Evolutionary conservation across 805 yeast species (phyloP).

Genomic region (Sugiyamaella smithiae): DNA sequence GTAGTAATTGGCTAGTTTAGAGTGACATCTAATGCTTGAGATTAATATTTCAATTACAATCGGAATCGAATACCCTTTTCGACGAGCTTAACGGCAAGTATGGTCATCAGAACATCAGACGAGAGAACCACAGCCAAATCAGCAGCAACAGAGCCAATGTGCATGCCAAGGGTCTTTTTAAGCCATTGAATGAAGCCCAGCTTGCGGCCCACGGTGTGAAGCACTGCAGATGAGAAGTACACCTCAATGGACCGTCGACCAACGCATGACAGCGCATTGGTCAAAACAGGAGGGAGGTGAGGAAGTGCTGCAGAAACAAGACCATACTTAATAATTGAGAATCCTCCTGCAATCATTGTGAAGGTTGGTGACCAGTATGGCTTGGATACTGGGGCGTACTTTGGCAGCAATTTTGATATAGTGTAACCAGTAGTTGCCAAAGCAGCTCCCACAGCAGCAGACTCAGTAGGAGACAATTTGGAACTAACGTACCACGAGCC

Average conservation of each 20-base stretch:
- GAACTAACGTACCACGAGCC: conserved; percentile 34
- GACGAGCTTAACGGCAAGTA: conserved; percentile 20
- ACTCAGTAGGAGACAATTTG: conserved; percentile 24
- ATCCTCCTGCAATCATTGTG: conserved; percentile 34
- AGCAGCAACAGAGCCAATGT: conserved; percentile 19
- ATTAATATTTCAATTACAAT: no score
- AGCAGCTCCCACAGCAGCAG: conserved; percentile 28
- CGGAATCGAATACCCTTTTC: conserved; percentile 17
- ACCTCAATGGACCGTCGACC: conserved; percentile 35
- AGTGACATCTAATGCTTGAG: no score
- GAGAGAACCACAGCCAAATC: conserved; percentile 17
- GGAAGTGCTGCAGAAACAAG: conserved; percentile 25
- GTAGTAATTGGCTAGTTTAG: no score
- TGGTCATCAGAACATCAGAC: conserved; percentile 23
- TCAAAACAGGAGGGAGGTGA: conserved; percentile 27
- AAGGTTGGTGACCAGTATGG: conserved; percentile 39
- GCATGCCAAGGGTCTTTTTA: conserved; percentile 10
- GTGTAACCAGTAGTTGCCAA: conserved; percentile 28
- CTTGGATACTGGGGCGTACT: conserved; percentile 34
- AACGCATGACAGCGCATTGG: conserved; percentile 23
- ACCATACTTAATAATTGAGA: conserved; percentile 32
- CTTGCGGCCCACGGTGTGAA: conserved; percentile 18
- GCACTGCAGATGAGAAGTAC: conserved; percentile 28
- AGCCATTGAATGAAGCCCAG: conserved; percentile 11
- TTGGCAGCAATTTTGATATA: conserved; percentile 31